phyloP scores from a whole-genome alignment of 208 protist species.

The Naegleria gruberi region DNA sequence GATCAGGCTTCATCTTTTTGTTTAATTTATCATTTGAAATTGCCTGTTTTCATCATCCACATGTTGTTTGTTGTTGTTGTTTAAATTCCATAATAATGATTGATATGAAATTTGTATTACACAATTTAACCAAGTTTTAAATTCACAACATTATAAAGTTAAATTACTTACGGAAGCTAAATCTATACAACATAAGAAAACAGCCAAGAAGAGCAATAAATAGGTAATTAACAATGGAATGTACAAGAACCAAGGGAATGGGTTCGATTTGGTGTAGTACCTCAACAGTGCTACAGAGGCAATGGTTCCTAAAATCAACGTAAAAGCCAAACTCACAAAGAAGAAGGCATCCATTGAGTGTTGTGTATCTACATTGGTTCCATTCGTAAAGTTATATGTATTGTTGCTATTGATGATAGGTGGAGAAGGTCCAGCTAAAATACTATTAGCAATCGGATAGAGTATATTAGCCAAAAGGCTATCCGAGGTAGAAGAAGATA shows the following conservation, averaged over 20 bases:
- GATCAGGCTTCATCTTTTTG: neutral
- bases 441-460: too few relatives aligned
- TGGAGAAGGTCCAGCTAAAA: too few relatives aligned
- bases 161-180: neutral
- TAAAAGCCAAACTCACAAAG: neutral
- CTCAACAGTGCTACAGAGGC: neutral
- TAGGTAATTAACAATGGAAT: neutral
- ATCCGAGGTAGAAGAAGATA: too few relatives aligned
- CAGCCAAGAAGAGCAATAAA: neutral
- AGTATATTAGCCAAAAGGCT: too few relatives aligned
- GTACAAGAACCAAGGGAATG: slow-evolving; percentile 2
- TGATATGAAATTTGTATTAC: neutral
- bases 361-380: neutral
- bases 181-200: neutral
- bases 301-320: neutral
- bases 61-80: too few relatives aligned
- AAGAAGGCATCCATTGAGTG: neutral
- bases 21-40: neutral
- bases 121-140: neutral
- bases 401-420: too few relatives aligned
- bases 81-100: too few relatives aligned
- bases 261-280: neutral
- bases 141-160: neutral
- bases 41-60: too few relatives aligned
- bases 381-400: neutral